phyloP scores from a whole-genome alignment of 176 grass and related monocot genomes.

The Rhynchospora pubera region DNA sequence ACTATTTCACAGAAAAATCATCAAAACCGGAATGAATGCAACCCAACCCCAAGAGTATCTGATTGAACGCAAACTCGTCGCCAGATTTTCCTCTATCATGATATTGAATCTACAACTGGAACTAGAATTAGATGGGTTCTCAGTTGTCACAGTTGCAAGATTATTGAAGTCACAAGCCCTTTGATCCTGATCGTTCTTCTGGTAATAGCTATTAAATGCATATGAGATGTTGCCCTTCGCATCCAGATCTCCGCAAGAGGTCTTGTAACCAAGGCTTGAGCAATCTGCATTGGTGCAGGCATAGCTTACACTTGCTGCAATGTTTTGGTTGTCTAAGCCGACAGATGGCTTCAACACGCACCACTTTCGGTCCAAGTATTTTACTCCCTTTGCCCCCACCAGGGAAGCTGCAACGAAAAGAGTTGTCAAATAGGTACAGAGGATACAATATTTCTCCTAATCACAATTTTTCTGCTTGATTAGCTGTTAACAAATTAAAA shows the following conservation, averaged over 20 bases:
- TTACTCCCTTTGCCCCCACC: constrained; percentile 36
- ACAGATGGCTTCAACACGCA: constrained; percentile 56
- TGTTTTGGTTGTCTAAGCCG: constrained; percentile 29
- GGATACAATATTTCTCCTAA: neutral
- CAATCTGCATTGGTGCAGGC: constrained; percentile 65
- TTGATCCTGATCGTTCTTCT: constrained; percentile 64
- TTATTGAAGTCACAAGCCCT: constrained; percentile 51
- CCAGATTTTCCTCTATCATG: constrained; percentile 31
- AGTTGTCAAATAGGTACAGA: neutral
- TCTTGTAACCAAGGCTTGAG: constrained; percentile 73
- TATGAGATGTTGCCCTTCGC: constrained; percentile 67
- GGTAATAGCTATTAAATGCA: constrained; percentile 70
- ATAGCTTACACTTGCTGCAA: constrained; percentile 54
- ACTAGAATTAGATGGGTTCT: constrained; percentile 30
- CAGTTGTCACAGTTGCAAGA: constrained; percentile 44
- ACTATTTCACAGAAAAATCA: constrained; percentile 13
- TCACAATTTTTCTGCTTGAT: neutral
- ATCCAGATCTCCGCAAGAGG: constrained; percentile 58
- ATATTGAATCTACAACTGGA: constrained; percentile 43
- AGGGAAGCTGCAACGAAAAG: neutral
- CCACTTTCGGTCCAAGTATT: constrained; percentile 47
- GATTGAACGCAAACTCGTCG: neutral
- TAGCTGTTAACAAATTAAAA: neutral
- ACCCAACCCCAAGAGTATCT: neutral
- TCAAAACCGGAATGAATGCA: constrained; percentile 10